phyloP scores from a whole-genome alignment of 306 rosid species.

The Corylus americana region DNA sequence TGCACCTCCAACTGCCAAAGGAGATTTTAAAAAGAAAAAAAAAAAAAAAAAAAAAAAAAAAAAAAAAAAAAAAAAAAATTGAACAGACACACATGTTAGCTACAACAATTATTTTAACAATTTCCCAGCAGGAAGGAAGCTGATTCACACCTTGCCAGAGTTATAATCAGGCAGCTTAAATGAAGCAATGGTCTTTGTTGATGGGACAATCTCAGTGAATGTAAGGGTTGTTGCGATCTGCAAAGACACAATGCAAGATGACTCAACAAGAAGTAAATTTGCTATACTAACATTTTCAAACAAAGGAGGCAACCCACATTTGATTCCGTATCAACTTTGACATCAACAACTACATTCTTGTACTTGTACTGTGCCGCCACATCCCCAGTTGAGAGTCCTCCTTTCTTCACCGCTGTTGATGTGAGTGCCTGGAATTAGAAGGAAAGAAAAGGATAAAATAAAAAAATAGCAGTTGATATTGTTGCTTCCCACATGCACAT shows the following conservation, averaged over 20 bases:
- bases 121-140: slow-evolving; percentile 4
- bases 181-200: slow-evolving; percentile 87
- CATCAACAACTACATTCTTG: slow-evolving; percentile 67
- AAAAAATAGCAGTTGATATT: neutral
- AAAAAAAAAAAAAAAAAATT: slow-evolving; percentile 13
- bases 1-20: slow-evolving; percentile 81
- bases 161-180: slow-evolving; percentile 73
- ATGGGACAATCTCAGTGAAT: slow-evolving; percentile 69
- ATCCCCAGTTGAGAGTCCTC: slow-evolving; percentile 85
- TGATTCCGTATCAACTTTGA: slow-evolving; percentile 88
- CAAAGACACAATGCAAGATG: slow-evolving; percentile 17
- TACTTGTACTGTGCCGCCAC: slow-evolving; percentile 75
- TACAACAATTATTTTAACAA: slow-evolving; percentile 7
- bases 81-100: neutral
- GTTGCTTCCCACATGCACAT: neutral
- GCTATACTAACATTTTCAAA: slow-evolving; percentile 12
- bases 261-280: slow-evolving; percentile 12
- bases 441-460: neutral
- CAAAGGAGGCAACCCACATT: slow-evolving; percentile 55
- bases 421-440: slow-evolving; percentile 68
- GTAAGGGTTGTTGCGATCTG: slow-evolving; percentile 76
- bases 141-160: slow-evolving; percentile 80
- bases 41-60: slow-evolving; percentile 22
- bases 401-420: slow-evolving; percentile 88
- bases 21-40: slow-evolving; percentile 12